phyloP scores from a whole-genome alignment of 805 yeast genomes.

The Hagleromyces aurorensis region DNA sequence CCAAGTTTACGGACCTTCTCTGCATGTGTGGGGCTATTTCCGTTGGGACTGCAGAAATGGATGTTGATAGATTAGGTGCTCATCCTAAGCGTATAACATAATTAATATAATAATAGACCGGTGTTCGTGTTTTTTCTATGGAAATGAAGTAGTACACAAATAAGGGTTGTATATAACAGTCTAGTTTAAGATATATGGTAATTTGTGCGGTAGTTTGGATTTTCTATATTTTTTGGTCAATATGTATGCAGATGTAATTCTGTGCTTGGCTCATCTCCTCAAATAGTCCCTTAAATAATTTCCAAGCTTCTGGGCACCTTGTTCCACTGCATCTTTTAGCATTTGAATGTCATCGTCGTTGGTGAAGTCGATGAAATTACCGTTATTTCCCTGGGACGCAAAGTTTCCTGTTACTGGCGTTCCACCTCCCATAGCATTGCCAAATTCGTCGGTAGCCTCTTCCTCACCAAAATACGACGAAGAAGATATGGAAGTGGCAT shows the following conservation, averaged over 20 bases:
- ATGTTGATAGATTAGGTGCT: no score
- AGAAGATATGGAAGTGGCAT: constrained; percentile 88
- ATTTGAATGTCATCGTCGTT: constrained; percentile 87
- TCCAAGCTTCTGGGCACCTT: constrained; percentile 85
- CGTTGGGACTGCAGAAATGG: no score
- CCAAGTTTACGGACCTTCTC: no score
- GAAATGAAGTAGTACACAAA: no score
- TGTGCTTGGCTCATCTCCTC: constrained; percentile 34
- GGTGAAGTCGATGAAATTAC: constrained; percentile 57
- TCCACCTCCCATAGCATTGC: constrained; percentile 1
- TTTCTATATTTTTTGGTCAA: background rate
- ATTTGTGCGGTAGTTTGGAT: no score
- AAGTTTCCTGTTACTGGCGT: constrained; percentile 18
- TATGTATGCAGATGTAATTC: background rate
- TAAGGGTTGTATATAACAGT: no score
- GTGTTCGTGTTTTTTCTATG: no score
- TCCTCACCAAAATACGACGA: constrained; percentile 88
- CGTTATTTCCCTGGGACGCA: constrained; percentile 14
- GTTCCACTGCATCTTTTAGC: constrained; percentile 85
- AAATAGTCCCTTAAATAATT: constrained; percentile 81
- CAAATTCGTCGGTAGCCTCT: constrained; percentile 38
- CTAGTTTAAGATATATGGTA: no score
- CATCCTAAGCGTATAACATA: no score
- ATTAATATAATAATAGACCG: no score
- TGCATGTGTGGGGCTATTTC: no score